phyloP scores from a whole-genome alignment of 208 protist genomes.

The Wallacemonas sp. region DNA sequence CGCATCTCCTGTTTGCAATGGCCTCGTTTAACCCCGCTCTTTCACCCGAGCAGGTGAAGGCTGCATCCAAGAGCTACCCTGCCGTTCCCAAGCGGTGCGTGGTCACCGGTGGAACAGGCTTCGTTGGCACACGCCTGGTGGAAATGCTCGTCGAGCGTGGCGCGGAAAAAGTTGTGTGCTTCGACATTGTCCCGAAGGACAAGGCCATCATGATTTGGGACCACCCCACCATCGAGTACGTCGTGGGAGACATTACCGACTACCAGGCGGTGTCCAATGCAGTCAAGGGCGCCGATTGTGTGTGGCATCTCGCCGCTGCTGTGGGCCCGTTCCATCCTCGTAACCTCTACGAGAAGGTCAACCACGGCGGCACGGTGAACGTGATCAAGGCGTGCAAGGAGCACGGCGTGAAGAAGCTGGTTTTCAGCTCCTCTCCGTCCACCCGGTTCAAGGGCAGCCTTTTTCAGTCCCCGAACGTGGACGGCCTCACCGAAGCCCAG shows the following conservation, averaged over 20 bases:
- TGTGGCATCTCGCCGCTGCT: constrained; percentile 94
- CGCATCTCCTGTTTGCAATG: background rate
- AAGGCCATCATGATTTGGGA: constrained; percentile 73
- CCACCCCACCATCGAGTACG: constrained; percentile 88
- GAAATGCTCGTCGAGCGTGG: constrained; percentile 96
- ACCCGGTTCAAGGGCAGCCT: constrained; percentile 92
- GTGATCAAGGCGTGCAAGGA: constrained; percentile 93
- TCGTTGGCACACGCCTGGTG: constrained; percentile 94
- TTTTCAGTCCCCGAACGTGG: constrained; percentile 89
- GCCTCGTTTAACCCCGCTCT: constrained; percentile 58
- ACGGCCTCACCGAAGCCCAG: constrained; percentile 91
- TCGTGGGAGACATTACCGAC: constrained; percentile 90
- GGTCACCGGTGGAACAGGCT: constrained; percentile 95
- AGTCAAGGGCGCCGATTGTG: constrained; percentile 90
- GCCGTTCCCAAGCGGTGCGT: constrained; percentile 86
- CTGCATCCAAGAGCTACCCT: constrained; percentile 55
- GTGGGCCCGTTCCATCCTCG: constrained; percentile 94
- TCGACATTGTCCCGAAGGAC: constrained; percentile 91
- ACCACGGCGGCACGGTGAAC: constrained; percentile 93
- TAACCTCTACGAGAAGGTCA: constrained; percentile 89
- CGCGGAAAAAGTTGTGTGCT: constrained; percentile 87
- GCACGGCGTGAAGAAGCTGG: constrained; percentile 88
- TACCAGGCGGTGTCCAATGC: constrained; percentile 72
- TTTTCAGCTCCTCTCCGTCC: constrained; percentile 95
- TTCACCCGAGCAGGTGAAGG: constrained; percentile 60